A percentile compares a stretch with the other conserved stretches of the same genome.
These are phyloP conservation scores for Pseudonectria foliicola DNA, from an alignment of 2,329 filamentous ascomycete species.

Conservation along the genomic window DNA sequence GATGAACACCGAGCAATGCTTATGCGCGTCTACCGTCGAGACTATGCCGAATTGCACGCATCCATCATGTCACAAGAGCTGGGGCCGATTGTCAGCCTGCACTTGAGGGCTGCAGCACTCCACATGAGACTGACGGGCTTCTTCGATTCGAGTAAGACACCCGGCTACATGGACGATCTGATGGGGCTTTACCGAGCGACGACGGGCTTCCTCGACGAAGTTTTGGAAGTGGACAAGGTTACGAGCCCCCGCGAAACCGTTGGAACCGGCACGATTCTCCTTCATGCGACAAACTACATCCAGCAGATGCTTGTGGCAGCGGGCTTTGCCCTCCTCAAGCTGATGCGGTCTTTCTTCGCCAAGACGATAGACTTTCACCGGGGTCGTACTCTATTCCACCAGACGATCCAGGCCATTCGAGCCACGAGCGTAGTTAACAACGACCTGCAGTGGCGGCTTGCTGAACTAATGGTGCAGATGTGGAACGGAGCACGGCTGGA, in stretches of 20 bases:
- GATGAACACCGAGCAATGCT: slow-evolving; percentile 61
- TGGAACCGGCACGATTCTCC: slow-evolving; percentile 49
- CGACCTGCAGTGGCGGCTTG: slow-evolving; percentile 71
- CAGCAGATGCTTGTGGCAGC: slow-evolving; percentile 82
- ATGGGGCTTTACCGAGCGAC: slow-evolving; percentile 70
- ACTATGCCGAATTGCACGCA: slow-evolving; percentile 56
- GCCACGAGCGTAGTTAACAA: slow-evolving; percentile 69
- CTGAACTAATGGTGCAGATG: slow-evolving; percentile 81
- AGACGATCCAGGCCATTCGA: slow-evolving; percentile 62
- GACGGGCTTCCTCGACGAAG: slow-evolving; percentile 59
- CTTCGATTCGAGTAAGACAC: slow-evolving; percentile 68
- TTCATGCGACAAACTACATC: slow-evolving; percentile 67
- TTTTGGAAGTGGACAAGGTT: slow-evolving; percentile 47
- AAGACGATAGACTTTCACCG: slow-evolving; percentile 63
- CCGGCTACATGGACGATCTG: slow-evolving; percentile 66
- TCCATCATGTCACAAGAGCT: slow-evolving; percentile 52
- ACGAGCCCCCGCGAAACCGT: slow-evolving; percentile 38
- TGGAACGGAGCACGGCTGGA: slow-evolving; percentile 65
- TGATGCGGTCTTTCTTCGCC: slow-evolving; percentile 71
- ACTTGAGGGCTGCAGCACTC: slow-evolving; percentile 65
- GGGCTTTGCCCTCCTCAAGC: slow-evolving; percentile 68
- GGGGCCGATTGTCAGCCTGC: slow-evolving; percentile 54
- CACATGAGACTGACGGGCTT: slow-evolving; percentile 74
- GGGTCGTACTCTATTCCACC: slow-evolving; percentile 62
- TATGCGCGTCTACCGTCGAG: slow-evolving; percentile 58